phyloP scores from a whole-genome alignment of 2,329 filamentous ascomycete genomes.

The Colletotrichum sp. region DNA sequence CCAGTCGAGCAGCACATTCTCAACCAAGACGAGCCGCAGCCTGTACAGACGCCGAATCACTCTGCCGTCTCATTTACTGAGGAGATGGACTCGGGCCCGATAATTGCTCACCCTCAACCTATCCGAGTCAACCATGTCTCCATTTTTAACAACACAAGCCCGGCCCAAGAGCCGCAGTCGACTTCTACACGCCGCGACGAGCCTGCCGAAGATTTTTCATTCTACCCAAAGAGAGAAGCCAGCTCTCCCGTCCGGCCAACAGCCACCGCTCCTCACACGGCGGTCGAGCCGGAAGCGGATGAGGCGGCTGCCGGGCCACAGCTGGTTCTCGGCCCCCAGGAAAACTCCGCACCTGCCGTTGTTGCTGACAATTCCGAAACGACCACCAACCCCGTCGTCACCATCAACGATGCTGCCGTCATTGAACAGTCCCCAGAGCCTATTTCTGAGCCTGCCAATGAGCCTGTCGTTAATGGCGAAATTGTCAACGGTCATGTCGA shows the following conservation, averaged over 20 bases:
- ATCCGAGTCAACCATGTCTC: conserved; percentile 18
- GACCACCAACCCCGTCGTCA: background rate
- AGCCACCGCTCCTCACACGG: background rate
- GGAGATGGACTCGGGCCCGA: background rate
- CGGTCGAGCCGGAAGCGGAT: conserved; percentile 11
- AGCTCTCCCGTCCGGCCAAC: conserved; percentile 14
- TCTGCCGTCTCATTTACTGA: background rate
- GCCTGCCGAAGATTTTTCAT: background rate
- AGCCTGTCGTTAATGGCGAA: background rate
- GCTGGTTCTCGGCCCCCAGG: background rate
- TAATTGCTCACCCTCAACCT: conserved; percentile 21
- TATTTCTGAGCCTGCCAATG: background rate
- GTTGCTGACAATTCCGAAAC: background rate
- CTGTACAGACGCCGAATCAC: background rate
- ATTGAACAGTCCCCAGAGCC: background rate
- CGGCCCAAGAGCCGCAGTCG: background rate
- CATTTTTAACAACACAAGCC: conserved; percentile 7
- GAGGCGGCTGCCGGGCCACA: background rate
- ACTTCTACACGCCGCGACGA: background rate
- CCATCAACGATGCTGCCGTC: background rate
- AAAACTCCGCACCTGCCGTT: conserved; percentile 7
- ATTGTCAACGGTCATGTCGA: background rate
- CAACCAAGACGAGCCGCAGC: background rate
- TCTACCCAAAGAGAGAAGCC: conserved; percentile 11
- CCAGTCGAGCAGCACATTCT: background rate